Evolutionary conservation across 306 rosid genomes (phyloP).

Genomic region (Abrus precatorius): DNA sequence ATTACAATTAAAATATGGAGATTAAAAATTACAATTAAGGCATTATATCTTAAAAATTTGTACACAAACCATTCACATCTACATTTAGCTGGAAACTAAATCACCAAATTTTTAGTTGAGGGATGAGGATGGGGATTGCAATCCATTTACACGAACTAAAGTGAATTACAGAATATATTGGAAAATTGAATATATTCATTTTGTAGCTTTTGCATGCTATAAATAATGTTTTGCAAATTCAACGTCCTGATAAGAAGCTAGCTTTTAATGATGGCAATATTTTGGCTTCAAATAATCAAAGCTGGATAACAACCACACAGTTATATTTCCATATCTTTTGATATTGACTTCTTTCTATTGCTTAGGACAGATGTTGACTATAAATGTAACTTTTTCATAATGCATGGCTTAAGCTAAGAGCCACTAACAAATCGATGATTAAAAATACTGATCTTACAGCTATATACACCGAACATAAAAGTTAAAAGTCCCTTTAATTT

Average conservation of each 20-base stretch:
- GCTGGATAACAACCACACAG: slow-evolving; percentile 11
- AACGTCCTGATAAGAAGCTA: background rate
- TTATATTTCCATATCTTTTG: slow-evolving; percentile 9
- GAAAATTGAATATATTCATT: background rate
- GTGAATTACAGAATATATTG: background rate
- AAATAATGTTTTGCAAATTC: slow-evolving; percentile 15
- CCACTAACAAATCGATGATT: slow-evolving; percentile 3
- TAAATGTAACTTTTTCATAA: slow-evolving; percentile 7
- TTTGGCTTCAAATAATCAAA: slow-evolving; percentile 22
- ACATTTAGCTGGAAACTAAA: too few species aligned
- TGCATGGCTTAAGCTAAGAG: background rate
- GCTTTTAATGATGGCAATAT: background rate
- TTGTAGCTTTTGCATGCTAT: background rate
- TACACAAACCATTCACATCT: too few species aligned
- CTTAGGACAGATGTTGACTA: slow-evolving; percentile 3
- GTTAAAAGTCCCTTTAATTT: slow-evolving; percentile 4
- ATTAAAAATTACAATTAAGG: too few species aligned
- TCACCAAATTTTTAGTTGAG: background rate
- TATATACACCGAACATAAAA: background rate
- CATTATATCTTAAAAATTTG: too few species aligned
- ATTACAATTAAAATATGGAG: too few species aligned
- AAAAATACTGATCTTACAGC: slow-evolving; percentile 15
- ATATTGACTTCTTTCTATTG: slow-evolving; percentile 26
- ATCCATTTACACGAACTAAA: background rate
- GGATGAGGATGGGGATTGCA: background rate